phyloP scores from a whole-genome alignment of 75 land plant genomes.

The Picea glauca region DNA sequence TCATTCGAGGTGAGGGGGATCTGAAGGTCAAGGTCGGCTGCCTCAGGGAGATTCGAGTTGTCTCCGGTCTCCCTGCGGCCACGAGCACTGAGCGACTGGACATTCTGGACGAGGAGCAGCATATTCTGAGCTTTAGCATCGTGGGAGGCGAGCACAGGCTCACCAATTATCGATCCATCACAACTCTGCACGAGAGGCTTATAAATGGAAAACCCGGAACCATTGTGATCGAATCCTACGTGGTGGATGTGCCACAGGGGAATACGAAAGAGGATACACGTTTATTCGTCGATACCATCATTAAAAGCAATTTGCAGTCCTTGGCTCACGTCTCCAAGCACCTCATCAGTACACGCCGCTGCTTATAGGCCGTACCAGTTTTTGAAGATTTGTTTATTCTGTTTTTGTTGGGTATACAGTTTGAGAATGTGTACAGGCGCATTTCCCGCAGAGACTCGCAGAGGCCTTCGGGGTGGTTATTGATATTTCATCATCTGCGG shows the following conservation, averaged over 20 bases:
- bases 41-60: conserved; percentile 62
- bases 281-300: conserved; percentile 73
- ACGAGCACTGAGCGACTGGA: conserved; percentile 77
- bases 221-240: conserved; percentile 78
- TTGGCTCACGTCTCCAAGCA: conserved; percentile 53
- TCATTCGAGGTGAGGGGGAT: conserved; percentile 9
- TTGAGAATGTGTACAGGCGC: too few relatives aligned
- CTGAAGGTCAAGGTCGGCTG: conserved; percentile 34
- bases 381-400: too few relatives aligned
- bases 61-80: conserved; percentile 81
- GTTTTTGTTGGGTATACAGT: too few relatives aligned
- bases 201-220: conserved; percentile 16
- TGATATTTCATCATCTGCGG: too few relatives aligned
- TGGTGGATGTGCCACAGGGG: conserved; percentile 82
- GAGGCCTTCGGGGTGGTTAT: too few relatives aligned
- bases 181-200: conserved; percentile 40
- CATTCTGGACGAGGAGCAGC: conserved; percentile 57
- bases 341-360: too few relatives aligned
- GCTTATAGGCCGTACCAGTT: too few relatives aligned
- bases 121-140: conserved; percentile 64
- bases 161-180: conserved; percentile 71
- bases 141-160: conserved; percentile 83
- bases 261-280: conserved; percentile 73
- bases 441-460: too few relatives aligned
- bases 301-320: conserved; percentile 69